Conservation (phyloP, 164 flowering plant genomes). For the Vitis labrusca region DNA sequence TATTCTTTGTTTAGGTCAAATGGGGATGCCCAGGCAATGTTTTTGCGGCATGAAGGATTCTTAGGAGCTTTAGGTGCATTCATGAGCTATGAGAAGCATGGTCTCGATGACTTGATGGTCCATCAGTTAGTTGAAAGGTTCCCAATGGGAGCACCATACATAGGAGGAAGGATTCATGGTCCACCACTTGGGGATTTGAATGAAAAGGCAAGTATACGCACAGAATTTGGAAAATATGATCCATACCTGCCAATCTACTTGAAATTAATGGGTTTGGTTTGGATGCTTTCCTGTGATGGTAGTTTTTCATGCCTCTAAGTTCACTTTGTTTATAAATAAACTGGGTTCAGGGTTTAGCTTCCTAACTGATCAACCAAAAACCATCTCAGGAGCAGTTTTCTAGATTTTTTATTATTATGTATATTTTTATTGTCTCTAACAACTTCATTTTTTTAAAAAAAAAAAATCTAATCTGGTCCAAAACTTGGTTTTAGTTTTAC, state of each 20-base stretch:
- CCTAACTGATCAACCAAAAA: not conserved
- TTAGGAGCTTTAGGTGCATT: conserved; percentile 98
- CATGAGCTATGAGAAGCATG: conserved; percentile 98
- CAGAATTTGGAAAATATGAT: not conserved
- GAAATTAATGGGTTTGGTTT: not conserved
- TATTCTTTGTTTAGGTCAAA: conserved; percentile 65
- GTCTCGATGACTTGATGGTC: conserved; percentile 92
- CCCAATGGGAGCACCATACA: conserved; percentile 97
- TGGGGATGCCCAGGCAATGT: conserved; percentile 89
- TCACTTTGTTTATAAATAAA: too few species aligned
- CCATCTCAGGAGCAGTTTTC: not conserved
- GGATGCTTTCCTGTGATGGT: not conserved
- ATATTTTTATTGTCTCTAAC: too few species aligned
- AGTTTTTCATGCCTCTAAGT: too few species aligned
- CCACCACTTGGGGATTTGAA: conserved; percentile 89
- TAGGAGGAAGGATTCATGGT: conserved; percentile 91
- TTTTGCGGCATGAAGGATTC: conserved; percentile 96
- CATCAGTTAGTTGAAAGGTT: conserved; percentile 99
- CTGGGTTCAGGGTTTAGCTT: not conserved
- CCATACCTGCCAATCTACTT: not conserved
- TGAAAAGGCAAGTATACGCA: conserved; percentile 70
- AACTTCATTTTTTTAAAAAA: too few species aligned
- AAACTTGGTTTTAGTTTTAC: not conserved
- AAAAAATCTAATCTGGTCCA: not conserved
- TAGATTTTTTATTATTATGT: not conserved